A percentile compares a stretch with the other conserved stretches of the same genome.
Conservation (phyloP, 352 stramenopile genomes). For the Pythium dissotocum region DNA sequence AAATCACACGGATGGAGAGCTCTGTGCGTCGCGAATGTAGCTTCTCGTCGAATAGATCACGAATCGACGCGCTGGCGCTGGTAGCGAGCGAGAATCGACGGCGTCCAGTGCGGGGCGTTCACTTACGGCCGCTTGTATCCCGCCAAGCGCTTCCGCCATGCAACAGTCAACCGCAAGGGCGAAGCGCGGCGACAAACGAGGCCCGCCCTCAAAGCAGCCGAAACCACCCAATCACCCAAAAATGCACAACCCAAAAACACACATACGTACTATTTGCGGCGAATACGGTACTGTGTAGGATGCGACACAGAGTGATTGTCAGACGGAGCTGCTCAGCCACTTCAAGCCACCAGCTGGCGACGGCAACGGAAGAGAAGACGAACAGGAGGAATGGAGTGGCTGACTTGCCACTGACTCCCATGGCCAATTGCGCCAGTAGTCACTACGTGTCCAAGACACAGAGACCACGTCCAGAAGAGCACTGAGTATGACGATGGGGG, state of each 20-base stretch:
- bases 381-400: not conserved
- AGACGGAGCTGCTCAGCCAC: not conserved
- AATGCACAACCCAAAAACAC: constrained; percentile 2
- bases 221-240: constrained; percentile 26
- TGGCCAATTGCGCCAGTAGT: not conserved
- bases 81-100: not conserved
- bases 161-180: constrained; percentile 18
- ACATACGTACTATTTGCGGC: not conserved
- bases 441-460: not conserved
- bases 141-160: constrained; percentile 33
- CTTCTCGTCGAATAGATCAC: not conserved
- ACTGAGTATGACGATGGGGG: constrained; percentile 16
- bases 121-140: constrained; percentile 12
- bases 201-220: constrained; percentile 14
- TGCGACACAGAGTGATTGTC: constrained; percentile 24
- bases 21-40: not conserved
- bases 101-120: constrained; percentile 10
- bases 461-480: not conserved
- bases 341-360: constrained; percentile 18
- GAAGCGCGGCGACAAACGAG: not conserved
- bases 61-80: not conserved
- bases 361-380: constrained; percentile 4
- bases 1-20: not conserved
- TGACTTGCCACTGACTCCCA: not conserved
- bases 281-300: not conserved